phyloP scores from a whole-genome alignment of 805 yeast species.

The Lipomyces orientalis region DNA sequence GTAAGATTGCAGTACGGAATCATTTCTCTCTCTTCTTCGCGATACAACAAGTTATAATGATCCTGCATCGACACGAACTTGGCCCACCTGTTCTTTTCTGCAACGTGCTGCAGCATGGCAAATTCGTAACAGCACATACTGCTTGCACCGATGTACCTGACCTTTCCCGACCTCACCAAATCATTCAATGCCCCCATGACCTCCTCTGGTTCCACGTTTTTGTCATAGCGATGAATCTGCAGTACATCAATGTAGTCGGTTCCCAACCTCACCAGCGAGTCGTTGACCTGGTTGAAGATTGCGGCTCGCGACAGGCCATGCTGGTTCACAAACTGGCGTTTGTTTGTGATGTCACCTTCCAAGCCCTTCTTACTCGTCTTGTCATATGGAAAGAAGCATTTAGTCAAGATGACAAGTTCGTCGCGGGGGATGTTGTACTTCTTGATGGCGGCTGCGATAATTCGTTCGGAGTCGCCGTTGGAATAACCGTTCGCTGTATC shows the following conservation, averaged over 20 bases:
- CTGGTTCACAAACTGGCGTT: conserved; percentile 55
- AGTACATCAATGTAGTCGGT: conserved; percentile 59
- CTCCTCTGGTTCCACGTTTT: conserved; percentile 52
- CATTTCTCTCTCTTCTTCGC: conserved; percentile 71
- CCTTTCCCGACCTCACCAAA: conserved; percentile 54
- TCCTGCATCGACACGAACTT: conserved; percentile 67
- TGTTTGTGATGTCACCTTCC: conserved; percentile 18
- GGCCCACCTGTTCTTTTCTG: conserved; percentile 62
- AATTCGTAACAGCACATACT: conserved; percentile 63
- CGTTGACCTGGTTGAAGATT: conserved; percentile 44
- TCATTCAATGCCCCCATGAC: conserved; percentile 63
- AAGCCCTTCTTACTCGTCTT: conserved; percentile 4
- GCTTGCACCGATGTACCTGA: conserved; percentile 67
- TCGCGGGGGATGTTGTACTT: conserved; percentile 59
- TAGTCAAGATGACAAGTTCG: conserved; percentile 59
- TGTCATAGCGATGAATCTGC: conserved; percentile 64
- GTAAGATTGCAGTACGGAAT: conserved; percentile 59
- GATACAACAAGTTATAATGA: conserved; percentile 58
- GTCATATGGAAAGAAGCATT: conserved; percentile 43
- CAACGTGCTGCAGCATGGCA: conserved; percentile 57
- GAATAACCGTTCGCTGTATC: conserved; percentile 55
- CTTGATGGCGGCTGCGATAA: conserved; percentile 59
- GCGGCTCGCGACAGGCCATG: conserved; percentile 50
- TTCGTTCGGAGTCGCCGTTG: conserved; percentile 49
- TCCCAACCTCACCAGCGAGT: conserved; percentile 51